Conservation (phyloP, 2,329 filamentous ascomycete genomes). For the Coniella lustricola region DNA sequence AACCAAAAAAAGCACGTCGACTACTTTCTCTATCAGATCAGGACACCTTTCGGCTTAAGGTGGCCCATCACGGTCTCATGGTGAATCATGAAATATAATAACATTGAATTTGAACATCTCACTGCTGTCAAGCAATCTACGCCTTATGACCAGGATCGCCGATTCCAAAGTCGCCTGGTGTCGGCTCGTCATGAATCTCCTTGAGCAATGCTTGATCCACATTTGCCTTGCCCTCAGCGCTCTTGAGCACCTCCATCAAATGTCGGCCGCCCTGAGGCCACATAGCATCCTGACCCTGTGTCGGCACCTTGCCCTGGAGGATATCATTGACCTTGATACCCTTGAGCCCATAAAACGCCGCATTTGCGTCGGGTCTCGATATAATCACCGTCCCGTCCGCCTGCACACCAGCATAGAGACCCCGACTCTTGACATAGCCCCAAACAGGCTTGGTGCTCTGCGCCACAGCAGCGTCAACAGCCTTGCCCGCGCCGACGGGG, state of each 20-base stretch:
- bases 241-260: conserved; percentile 19
- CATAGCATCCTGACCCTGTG: conserved; percentile 5
- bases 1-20: no score
- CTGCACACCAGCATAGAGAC: conserved; percentile 65
- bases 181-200: conserved; percentile 60
- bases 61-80: no score
- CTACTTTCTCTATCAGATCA: no score
- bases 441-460: conserved; percentile 48
- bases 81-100: no score
- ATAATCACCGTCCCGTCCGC: conserved; percentile 71
- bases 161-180: conserved; percentile 62
- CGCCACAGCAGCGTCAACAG: conserved; percentile 53
- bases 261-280: conserved; percentile 14
- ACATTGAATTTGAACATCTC: no score
- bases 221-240: conserved; percentile 17
- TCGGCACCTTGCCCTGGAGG: conserved; percentile 16
- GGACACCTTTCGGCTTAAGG: no score
- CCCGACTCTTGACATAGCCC: conserved; percentile 65
- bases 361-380: conserved; percentile 65
- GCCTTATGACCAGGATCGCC: neutral
- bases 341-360: conserved; percentile 56
- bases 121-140: neutral
- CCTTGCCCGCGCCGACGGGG: conserved; percentile 50
- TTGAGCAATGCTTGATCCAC: conserved; percentile 15
- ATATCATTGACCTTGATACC: conserved; percentile 17